Percentiles rank a stretch among this genome's conserved stretches.
These are phyloP conservation scores for Alternaria arbusti DNA, from an alignment of 2,329 filamentous ascomycete genomes.

Conservation along the genomic window DNA sequence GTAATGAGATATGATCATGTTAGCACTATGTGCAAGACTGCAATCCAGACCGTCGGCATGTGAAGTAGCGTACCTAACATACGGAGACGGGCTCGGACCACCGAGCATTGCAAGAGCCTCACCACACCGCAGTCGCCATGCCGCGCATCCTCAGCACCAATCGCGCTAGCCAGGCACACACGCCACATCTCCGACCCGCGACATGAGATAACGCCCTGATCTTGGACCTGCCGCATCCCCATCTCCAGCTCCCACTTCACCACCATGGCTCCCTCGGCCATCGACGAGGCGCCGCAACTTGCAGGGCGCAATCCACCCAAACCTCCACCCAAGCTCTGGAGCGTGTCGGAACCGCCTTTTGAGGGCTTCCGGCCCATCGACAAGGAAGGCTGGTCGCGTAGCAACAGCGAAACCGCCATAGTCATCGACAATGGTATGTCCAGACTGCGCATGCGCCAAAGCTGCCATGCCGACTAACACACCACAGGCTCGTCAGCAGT, in stretches of 20 bases:
- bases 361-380: constrained; percentile 64
- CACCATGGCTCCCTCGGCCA: constrained; percentile 48
- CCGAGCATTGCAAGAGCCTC: constrained; percentile 23
- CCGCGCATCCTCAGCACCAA: constrained; percentile 18
- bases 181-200: constrained; percentile 22
- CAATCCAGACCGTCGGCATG: not conserved
- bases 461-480: constrained; percentile 19
- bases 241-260: constrained; percentile 9
- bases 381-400: constrained; percentile 73
- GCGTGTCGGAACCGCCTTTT: constrained; percentile 65
- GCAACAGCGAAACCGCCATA: constrained; percentile 72
- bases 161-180: constrained; percentile 22
- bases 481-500: constrained; percentile 79
- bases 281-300: constrained; percentile 47
- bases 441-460: not conserved
- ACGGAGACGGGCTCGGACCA: constrained; percentile 34
- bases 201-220: constrained; percentile 32
- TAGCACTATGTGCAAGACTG: not conserved
- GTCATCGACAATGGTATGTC: constrained; percentile 93
- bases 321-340: constrained; percentile 60
- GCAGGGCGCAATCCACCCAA: constrained; percentile 59
- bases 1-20: constrained; percentile 7
- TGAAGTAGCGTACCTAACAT: constrained; percentile 2
- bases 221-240: constrained; percentile 8
- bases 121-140: constrained; percentile 21